Base-by-base conservation (phyloP, 2,329 filamentous ascomycete genomes). In the Monosporascus sp. region DNA sequence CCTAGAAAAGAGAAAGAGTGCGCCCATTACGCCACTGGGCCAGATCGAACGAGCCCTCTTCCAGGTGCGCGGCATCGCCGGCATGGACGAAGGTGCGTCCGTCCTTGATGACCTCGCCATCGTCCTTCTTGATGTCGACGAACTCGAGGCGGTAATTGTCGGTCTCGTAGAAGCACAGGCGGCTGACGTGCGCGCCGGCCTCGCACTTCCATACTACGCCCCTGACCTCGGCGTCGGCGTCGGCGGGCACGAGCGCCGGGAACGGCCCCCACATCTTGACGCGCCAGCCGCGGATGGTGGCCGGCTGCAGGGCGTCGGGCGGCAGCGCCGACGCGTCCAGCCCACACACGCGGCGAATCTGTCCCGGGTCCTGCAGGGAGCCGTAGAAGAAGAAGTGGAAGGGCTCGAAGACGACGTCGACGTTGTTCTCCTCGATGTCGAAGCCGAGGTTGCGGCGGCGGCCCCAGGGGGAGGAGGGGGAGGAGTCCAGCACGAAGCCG, bases 301-400 rank as follows among this genome's bases (percentile, higher is more conserved):
- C 60, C 7, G 48, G 22, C 26, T 48, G 35, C n/a, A 54, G 40
- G 1, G 45, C n/a, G 1, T 26, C 43, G 24, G 46, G n/a, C 41
- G 4, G n/a, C 8, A 43, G 26, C 22, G 37, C 19, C 3, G n/a
- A 8, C 17, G 35, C 11, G 0, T 19, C 20, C 6, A 57, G 41
- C 1, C 19, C 3, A 45, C 57, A 60, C 2, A 59, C 51, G 0
- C 3, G 1, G 1, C 5, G 7, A 11, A 65, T 20, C 9, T 58
- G 38, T 2, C 5, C 7, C n/a, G 49, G 49, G 14, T 51, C 11
- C 48, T 62, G 59, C 9, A 64, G 59, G 43, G 61, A 58, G 40
- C 62, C 63, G 51, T 65, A 64, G 60, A 65, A 64, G 53, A 65
- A 65, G 56, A 64, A 63, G 52, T 63, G 59, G 52, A 65, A 63